These are phyloP conservation scores for Lolium rigidum DNA, from an alignment of 176 grass and related monocot species.

Conservation along the genomic window DNA sequence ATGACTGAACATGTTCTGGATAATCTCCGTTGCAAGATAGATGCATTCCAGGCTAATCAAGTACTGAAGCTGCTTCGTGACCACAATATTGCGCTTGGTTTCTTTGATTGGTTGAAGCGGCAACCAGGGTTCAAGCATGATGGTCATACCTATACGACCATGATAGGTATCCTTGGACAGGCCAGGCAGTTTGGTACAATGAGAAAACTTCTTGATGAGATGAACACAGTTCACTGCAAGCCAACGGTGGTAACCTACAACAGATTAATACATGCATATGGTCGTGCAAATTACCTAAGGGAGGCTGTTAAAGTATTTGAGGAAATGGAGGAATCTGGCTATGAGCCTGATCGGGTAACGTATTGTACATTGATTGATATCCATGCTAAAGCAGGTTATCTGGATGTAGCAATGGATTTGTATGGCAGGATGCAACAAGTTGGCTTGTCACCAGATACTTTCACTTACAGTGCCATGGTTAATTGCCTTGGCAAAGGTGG, in stretches of 20 bases:
- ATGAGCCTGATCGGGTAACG: slow-evolving; percentile 78
- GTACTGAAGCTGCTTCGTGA: slow-evolving; percentile 90
- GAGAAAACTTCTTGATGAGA: slow-evolving; percentile 87
- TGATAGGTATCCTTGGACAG: slow-evolving; percentile 96
- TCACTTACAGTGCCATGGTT: slow-evolving; percentile 97
- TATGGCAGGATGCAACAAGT: slow-evolving; percentile 83
- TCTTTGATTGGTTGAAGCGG: slow-evolving; percentile 89
- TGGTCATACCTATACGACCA: slow-evolving; percentile 93
- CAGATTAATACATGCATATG: slow-evolving; percentile 94
- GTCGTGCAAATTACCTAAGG: slow-evolving; percentile 82
- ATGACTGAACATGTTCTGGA: slow-evolving; percentile 72
- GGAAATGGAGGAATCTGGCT: slow-evolving; percentile 85
- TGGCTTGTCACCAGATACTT: slow-evolving; percentile 85
- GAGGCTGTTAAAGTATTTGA: slow-evolving; percentile 84
- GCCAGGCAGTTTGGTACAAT: slow-evolving; percentile 76
- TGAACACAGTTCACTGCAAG: slow-evolving; percentile 70
- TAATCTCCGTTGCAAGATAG: slow-evolving; percentile 75
- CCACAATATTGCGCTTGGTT: slow-evolving; percentile 69
- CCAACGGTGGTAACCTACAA: slow-evolving; percentile 96
- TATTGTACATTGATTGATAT: slow-evolving; percentile 97
- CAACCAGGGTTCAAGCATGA: slow-evolving; percentile 94
- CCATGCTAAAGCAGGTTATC: slow-evolving; percentile 91
- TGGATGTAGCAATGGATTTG: slow-evolving; percentile 80
- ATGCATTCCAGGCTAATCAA: slow-evolving; percentile 89
- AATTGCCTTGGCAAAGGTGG: slow-evolving; percentile 96